Evolutionary conservation across 2,329 filamentous ascomycete genomes (phyloP).

Genomic region (Fusarium palustre): DNA sequence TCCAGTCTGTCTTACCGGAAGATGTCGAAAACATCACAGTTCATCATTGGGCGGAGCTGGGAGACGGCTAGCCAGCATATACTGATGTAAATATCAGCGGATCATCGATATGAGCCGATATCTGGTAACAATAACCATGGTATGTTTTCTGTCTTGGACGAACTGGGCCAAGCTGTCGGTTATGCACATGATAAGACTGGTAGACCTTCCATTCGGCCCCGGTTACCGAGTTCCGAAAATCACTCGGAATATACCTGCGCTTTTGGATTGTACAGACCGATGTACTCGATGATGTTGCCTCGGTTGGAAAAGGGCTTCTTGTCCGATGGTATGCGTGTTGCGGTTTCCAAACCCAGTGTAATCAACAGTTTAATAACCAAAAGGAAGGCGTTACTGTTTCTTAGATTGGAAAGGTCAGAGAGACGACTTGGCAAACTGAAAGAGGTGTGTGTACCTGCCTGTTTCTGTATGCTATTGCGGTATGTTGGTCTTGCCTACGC

Average conservation of each 20-base stretch:
- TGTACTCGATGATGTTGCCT: neutral
- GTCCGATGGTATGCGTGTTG: neutral
- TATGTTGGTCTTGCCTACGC: neutral
- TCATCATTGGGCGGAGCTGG: neutral
- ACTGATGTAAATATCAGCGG: neutral
- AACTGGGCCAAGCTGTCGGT: constrained; percentile 1
- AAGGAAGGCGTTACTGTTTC: neutral
- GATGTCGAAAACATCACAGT: neutral
- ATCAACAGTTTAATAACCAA: neutral
- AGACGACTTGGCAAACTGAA: neutral
- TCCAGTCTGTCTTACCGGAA: too few relatives aligned
- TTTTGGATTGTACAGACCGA: too few relatives aligned
- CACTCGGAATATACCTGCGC: neutral
- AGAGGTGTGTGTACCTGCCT: neutral
- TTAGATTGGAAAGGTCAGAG: neutral
- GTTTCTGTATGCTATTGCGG: neutral
- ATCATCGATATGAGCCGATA: neutral
- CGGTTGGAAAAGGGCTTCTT: neutral
- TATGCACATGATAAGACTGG: neutral
- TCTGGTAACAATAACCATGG: neutral
- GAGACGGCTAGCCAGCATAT: too few relatives aligned
- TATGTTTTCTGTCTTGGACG: neutral
- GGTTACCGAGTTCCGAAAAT: constrained; percentile 1
- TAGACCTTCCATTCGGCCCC: constrained; percentile 1
- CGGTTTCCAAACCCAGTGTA: neutral